Base-by-base conservation (phyloP, 768 basidiomycete species). In the Tephrocybe sp. region DNA sequence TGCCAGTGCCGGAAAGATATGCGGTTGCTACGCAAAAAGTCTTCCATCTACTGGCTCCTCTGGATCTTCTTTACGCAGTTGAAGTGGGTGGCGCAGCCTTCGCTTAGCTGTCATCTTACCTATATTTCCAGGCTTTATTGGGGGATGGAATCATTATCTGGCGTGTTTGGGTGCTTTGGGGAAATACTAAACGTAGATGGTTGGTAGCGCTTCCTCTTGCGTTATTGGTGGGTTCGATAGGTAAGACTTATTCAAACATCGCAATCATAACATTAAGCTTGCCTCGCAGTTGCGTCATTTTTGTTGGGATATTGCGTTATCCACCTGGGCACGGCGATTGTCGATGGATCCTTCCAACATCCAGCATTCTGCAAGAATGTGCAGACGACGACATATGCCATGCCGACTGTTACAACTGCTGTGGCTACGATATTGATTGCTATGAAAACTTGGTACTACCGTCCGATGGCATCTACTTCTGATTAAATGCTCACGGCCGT, bases 351-450 rank as follows among this genome's bases (percentile, higher is more conserved):
- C 11, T 53, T 53, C 22, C 34, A 42, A 27, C 7, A 48, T 4
- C 52, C 46, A n/a, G 52, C 46, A 28, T 53, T 53, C 12, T 53
- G 41, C 19, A 53, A 47, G 26, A 53, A 53, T 25, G 30, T 36
- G 0, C 46, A 53, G 21, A 53, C 35, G 16, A 22, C 39, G 9
- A 42, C 40, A 8, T 53, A 53, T 18, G 34, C 21, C 26, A 53
- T 43, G 28, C 39, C 52, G 6, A 37, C 40, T 1, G 46, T 34
- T 11, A 48, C 52, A 21, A 48, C 52, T 7, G 41, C 46, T 13
- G 46, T 53, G 18, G 46, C 46, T 25, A 53, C 52, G 6, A 21
- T 53, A 6, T 24, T 48, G 8, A 53, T 48, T 26, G 52, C 18
- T 1, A 24, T 32, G 19, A 53, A 47, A 11, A 43, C 46, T 2